Percentiles rank a stretch among this genome's conserved stretches.
Evolutionary conservation across 2,329 filamentous ascomycete genomes (phyloP).

Genomic region (Colletotrichum spaethianum): DNA sequence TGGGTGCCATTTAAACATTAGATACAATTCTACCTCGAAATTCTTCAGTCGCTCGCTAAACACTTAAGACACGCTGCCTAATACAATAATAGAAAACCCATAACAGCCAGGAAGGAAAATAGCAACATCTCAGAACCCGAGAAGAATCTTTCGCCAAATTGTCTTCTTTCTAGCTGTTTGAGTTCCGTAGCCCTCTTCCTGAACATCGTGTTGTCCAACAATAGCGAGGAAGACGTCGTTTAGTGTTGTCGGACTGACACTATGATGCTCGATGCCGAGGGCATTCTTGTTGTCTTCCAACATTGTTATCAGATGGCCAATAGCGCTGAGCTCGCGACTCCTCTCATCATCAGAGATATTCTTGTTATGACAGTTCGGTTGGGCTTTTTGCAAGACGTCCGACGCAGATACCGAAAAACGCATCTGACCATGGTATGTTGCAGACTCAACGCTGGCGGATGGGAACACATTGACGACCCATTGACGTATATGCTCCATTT

Average conservation of each 20-base stretch:
- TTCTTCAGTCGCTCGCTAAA: not conserved
- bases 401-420: conserved; percentile 46
- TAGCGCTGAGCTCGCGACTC: conserved; percentile 57
- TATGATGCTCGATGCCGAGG: conserved; percentile 87
- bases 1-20: not conserved
- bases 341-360: not conserved
- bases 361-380: not conserved
- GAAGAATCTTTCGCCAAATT: conserved; percentile 30
- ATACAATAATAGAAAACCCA: not conserved
- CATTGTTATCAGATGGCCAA: conserved; percentile 78
- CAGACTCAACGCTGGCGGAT: conserved; percentile 73
- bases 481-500: conserved; percentile 75
- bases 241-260: conserved; percentile 88
- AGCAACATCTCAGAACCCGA: not conserved
- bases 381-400: conserved; percentile 9
- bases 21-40: not conserved
- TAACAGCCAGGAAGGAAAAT: accelerated
- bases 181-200: conserved; percentile 74
- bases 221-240: conserved; percentile 93
- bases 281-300: conserved; percentile 79
- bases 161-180: conserved; percentile 5
- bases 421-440: conserved; percentile 61
- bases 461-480: conserved; percentile 77
- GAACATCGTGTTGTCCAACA: conserved; percentile 83
- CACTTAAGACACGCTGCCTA: not conserved